These are phyloP conservation scores for Fusarium sambucinum DNA, from an alignment of 2,329 filamentous ascomycete species.

Conservation along the genomic window DNA sequence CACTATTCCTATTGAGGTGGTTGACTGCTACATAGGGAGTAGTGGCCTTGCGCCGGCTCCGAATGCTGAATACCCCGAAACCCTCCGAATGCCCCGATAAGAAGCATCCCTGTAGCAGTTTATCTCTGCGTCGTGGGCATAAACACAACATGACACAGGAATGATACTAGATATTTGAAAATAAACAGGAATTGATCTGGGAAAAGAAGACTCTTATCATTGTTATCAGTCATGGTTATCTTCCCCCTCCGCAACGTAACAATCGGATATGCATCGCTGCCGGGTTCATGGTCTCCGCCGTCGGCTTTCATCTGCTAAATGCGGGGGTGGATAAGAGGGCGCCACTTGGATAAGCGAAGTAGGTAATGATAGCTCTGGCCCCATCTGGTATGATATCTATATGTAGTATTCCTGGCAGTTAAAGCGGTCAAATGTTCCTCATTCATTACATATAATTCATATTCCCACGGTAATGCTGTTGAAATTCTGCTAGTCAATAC, in stretches of 20 bases:
- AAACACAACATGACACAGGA: neutral
- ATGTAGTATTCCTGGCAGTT: neutral
- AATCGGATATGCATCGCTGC: neutral
- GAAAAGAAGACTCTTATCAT: neutral
- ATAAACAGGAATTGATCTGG: neutral
- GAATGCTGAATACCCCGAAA: neutral
- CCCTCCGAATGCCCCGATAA: neutral
- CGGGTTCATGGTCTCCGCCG: neutral
- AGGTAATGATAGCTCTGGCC: neutral
- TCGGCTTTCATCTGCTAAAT: conserved; percentile 12
- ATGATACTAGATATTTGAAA: neutral
- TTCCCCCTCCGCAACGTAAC: neutral
- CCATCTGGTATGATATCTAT: neutral
- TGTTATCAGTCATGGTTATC: conserved; percentile 1
- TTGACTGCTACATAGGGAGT: neutral
- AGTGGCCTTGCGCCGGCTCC: neutral
- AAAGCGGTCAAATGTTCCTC: too few species aligned
- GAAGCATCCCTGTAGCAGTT: neutral
- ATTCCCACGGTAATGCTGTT: neutral
- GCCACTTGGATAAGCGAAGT: neutral
- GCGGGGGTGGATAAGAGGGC: conserved; percentile 26
- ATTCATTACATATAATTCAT: too few species aligned
- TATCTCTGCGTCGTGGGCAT: neutral
- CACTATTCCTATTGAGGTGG: neutral
- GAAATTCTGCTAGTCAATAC: neutral